These are phyloP conservation scores for Boletus patriciae DNA, from an alignment of 768 basidiomycete genomes.

Conservation along the genomic window DNA sequence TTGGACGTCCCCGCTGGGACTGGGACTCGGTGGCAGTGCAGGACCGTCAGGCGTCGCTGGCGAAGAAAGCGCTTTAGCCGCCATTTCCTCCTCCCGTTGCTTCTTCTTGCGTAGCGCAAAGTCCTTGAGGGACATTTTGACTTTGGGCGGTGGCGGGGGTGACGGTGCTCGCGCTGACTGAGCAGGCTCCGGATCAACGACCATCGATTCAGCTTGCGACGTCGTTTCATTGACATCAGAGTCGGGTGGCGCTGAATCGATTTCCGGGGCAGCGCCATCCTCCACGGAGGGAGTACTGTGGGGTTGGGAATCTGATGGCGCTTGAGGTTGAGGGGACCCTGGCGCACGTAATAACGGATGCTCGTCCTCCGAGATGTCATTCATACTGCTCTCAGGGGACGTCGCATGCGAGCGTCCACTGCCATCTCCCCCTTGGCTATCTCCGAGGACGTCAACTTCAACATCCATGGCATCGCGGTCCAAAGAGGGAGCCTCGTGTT, in stretches of 20 bases:
- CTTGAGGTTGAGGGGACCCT: slow-evolving; percentile 2
- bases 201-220: slow-evolving; percentile 11
- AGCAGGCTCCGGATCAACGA: slow-evolving; percentile 5
- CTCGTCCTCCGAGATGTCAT: background rate
- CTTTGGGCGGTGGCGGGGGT: slow-evolving; percentile 45
- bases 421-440: background rate
- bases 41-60: slow-evolving; percentile 17
- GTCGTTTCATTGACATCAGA: slow-evolving; percentile 2
- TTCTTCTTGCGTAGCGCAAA: slow-evolving; percentile 57
- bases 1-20: slow-evolving; percentile 21
- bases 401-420: background rate
- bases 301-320: background rate
- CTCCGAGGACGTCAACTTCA: slow-evolving; percentile 12
- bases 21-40: slow-evolving; percentile 23
- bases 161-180: slow-evolving; percentile 22
- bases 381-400: background rate
- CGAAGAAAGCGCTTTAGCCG: slow-evolving; percentile 28
- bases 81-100: slow-evolving; percentile 47
- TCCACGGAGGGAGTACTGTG: background rate
- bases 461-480: slow-evolving; percentile 26
- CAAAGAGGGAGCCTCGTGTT: background rate
- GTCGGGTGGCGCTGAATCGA: background rate
- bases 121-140: slow-evolving; percentile 57
- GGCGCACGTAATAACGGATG: background rate
- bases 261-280: background rate